phyloP scores from a whole-genome alignment of 2,329 filamentous ascomycete species.

The Colletotrichum zoysiae region DNA sequence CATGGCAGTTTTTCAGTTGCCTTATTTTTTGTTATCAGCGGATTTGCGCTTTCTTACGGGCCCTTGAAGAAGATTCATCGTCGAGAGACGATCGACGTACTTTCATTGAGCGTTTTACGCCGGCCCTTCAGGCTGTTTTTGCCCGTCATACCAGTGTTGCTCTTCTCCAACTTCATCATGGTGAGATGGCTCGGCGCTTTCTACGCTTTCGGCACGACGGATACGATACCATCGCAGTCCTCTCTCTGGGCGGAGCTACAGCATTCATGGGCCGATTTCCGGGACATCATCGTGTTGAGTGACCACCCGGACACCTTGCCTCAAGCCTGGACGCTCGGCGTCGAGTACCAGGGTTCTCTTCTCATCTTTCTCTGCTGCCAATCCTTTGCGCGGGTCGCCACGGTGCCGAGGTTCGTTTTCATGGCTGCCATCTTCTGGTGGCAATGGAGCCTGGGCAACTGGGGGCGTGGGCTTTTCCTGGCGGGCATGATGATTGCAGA shows the following conservation, averaged over 20 bases:
- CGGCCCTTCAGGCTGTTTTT: conserved; percentile 65
- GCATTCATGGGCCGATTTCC: conserved; percentile 60
- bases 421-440: conserved; percentile 57
- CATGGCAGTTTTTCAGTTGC: conserved; percentile 68
- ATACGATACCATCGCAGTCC: background rate
- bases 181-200: conserved; percentile 62
- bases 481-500: conserved; percentile 19
- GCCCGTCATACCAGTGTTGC: conserved; percentile 46
- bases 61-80: conserved; percentile 60
- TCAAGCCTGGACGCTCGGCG: conserved; percentile 73
- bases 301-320: conserved; percentile 60
- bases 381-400: conserved; percentile 61
- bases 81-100: conserved; percentile 55
- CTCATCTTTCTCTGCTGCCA: conserved; percentile 67
- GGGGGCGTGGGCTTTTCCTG: conserved; percentile 28
- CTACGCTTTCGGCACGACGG: conserved; percentile 54
- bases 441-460: conserved; percentile 46
- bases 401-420: conserved; percentile 54
- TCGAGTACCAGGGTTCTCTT: conserved; percentile 70
- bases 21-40: conserved; percentile 73
- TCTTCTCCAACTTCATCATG: conserved; percentile 47
- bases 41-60: conserved; percentile 70
- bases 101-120: conserved; percentile 66
- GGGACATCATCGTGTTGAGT: conserved; percentile 51
- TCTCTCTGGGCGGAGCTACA: conserved; percentile 56